Evolutionary conservation across 2,329 filamentous ascomycete species (phyloP).

Genomic region (Bipolaris cookei): DNA sequence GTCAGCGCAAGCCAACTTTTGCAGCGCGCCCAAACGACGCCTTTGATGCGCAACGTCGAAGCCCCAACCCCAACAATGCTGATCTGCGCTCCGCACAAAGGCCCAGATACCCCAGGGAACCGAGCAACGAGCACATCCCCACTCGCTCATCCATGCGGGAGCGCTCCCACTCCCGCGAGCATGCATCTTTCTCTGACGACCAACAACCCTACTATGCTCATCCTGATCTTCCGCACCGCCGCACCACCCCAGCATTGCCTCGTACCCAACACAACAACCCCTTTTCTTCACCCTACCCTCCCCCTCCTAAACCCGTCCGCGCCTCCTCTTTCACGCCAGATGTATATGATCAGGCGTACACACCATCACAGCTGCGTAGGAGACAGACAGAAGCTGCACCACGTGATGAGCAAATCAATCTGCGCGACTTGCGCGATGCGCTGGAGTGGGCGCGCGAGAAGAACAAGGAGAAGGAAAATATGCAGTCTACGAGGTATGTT

Average conservation of each 20-base stretch:
- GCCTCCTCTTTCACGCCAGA: conserved; percentile 13
- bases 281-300: conserved; percentile 4
- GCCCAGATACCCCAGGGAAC: conserved; percentile 1
- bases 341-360: conserved; percentile 6
- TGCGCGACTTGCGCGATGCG: conserved; percentile 8
- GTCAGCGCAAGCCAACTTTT: conserved; percentile 3
- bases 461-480: conserved; percentile 2
- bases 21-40: not conserved
- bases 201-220: conserved; percentile 8
- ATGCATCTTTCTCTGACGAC: conserved; percentile 13
- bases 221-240: conserved; percentile 15
- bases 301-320: conserved; percentile 19
- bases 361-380: not conserved
- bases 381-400: not conserved
- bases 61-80: conserved; percentile 16
- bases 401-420: not conserved
- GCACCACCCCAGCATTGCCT: conserved; percentile 18
- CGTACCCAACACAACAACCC: conserved; percentile 2
- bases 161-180: too few relatives aligned
- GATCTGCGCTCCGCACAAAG: conserved; percentile 9
- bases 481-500: not conserved
- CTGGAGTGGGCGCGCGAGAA: conserved; percentile 14
- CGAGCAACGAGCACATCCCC: conserved; percentile 18
- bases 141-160: conserved; percentile 1
- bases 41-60: conserved; percentile 12